Percentiles rank a stretch among this genome's conserved stretches.
phyloP scores from a whole-genome alignment of 2,329 filamentous ascomycete species.

The Diaporthe longicolla region DNA sequence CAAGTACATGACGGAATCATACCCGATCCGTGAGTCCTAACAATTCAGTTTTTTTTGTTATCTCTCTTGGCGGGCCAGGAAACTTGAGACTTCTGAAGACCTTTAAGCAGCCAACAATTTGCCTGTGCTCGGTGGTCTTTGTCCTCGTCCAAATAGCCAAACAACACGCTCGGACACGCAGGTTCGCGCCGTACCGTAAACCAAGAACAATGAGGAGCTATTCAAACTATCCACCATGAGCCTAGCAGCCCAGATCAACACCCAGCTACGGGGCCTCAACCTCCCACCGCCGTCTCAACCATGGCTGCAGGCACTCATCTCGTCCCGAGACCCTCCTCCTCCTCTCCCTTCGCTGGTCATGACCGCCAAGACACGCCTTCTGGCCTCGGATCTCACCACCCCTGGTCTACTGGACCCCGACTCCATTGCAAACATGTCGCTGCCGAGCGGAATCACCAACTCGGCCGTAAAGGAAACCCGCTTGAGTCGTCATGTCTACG shows the following conservation, averaged over 20 bases:
- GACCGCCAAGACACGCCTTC: constrained; percentile 84
- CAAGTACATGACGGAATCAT: not conserved
- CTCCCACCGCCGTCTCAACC: constrained; percentile 65
- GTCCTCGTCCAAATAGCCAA: not conserved
- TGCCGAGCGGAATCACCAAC: constrained; percentile 72
- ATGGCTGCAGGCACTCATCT: constrained; percentile 76
- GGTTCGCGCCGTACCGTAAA: constrained; percentile 1
- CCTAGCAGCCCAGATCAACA: constrained; percentile 64
- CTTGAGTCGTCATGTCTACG: constrained; percentile 74
- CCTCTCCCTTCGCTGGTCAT: constrained; percentile 81
- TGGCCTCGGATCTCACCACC: constrained; percentile 81
- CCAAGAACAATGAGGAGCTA: not conserved
- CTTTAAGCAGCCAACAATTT: not conserved
- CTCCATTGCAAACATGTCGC: constrained; percentile 56
- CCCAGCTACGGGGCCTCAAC: constrained; percentile 65
- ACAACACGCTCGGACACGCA: not conserved
- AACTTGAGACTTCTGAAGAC: not conserved
- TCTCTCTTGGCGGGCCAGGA: not conserved
- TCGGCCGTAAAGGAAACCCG: constrained; percentile 67
- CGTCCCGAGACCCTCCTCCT: constrained; percentile 67
- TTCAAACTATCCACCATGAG: constrained; percentile 49
- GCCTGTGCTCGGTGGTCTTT: not conserved
- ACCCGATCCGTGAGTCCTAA: not conserved
- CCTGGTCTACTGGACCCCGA: constrained; percentile 65
- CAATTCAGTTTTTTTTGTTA: too few relatives aligned